Evolutionary conservation across 495 filamentous ascomycete species (phyloP), one percentile per base, ranked within the genome.

Genomic region (Neurospora africana): DNA sequence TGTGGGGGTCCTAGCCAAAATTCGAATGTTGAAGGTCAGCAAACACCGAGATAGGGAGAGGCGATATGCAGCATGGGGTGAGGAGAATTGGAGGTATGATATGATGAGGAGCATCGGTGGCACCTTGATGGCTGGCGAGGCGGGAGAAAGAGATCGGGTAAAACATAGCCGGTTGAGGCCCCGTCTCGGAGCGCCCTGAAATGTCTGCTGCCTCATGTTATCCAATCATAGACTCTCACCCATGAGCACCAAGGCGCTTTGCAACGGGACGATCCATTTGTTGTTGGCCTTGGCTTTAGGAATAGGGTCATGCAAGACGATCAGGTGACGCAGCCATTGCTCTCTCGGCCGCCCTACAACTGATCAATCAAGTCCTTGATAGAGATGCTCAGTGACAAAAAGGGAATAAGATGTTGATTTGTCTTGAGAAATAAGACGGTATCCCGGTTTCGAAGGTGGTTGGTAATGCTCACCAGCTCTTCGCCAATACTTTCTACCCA

Each of bases 321-420:
- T 81, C 79, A 81, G 77, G 74, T 79, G 78, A 80, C 68, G 74
- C 69, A 70, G 73, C 71, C 72, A 75, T 71, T 61, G 69, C 43
- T 33, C 41, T 19, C 11, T 67, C 68, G 41, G 43, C 41, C 40
- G n/a, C 27, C 43, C n/a, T 37, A 23, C 13, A 39, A 13, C 35
- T 35, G 11, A 19, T 30, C 47, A 67, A 53, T 30, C 44, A 33
- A 40, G n/a, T 53, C 43, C 2, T 70, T 58, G 19, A 69, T 72
- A 40, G 39, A 58, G 38, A 35, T 19, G 37, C 39, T 69, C 35
- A 37, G 30, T 30, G 69, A 21, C 27, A 1, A 39, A 38, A 73
- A 43, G 38, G 68, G 27, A 43, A 72, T 69, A 72, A 23, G 15
- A 43, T 33, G 21, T 72, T 23, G 40, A 30, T 35, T 35, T n/a